These are phyloP conservation scores for Auricularia heimuer DNA, from an alignment of 768 basidiomycete species.

Conservation along the genomic window DNA sequence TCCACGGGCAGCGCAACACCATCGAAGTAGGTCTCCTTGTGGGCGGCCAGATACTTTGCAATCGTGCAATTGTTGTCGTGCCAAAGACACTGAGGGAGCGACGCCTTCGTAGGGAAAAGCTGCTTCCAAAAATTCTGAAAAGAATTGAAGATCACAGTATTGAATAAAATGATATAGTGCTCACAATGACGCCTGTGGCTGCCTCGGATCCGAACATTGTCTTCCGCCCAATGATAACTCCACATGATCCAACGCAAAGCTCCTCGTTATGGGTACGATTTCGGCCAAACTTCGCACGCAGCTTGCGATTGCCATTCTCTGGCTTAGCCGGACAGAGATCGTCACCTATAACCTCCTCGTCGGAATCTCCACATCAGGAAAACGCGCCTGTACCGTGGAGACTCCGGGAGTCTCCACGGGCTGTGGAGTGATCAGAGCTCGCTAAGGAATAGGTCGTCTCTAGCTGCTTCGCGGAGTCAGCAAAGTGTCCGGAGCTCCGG, in stretches of 20 bases:
- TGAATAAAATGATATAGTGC: constrained; percentile 1
- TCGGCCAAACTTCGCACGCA: constrained; percentile 20
- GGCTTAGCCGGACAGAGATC: constrained; percentile 17
- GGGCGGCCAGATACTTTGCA: constrained; percentile 9
- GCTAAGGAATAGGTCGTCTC: no score
- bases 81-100: constrained; percentile 19
- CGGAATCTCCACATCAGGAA: no score
- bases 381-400: no score
- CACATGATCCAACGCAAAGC: constrained; percentile 24
- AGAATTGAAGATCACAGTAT: not conserved
- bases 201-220: constrained; percentile 27
- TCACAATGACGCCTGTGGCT: constrained; percentile 19
- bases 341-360: constrained; percentile 3
- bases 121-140: constrained; percentile 16
- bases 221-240: constrained; percentile 22
- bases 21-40: constrained; percentile 12
- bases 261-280: constrained; percentile 27
- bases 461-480: no score
- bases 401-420: no score
- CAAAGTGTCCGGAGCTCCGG: no score
- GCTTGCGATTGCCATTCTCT: constrained; percentile 14
- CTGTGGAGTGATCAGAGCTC: no score
- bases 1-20: constrained; percentile 23
- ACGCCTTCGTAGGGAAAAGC: constrained; percentile 16
- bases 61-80: constrained; percentile 22